Evolutionary conservation across 768 basidiomycete genomes (phyloP).

Genomic region (Gautieria morchelliformis): DNA sequence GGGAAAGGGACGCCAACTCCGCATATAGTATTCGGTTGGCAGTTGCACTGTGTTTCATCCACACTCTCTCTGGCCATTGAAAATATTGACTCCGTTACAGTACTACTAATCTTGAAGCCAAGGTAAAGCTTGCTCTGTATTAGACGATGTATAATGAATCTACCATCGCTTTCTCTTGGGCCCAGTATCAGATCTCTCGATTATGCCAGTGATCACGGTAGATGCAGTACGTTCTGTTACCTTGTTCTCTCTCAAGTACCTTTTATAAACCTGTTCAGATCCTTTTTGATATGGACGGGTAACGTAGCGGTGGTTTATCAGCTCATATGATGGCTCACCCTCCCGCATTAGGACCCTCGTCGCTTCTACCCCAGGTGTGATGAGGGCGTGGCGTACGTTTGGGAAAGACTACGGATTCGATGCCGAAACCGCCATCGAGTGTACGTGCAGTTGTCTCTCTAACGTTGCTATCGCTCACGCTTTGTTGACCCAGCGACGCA

Average conservation of each 20-base stretch:
- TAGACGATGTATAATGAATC: too few relatives aligned
- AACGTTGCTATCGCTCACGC: slow-evolving; percentile 18
- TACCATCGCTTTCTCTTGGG: neutral
- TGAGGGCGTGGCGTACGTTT: slow-evolving; percentile 68
- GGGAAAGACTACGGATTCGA: slow-evolving; percentile 52
- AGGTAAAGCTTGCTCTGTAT: too few relatives aligned
- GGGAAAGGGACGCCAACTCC: neutral
- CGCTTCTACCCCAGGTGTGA: slow-evolving; percentile 80
- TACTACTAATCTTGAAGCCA: too few relatives aligned
- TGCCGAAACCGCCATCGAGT: slow-evolving; percentile 29
- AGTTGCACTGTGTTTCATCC: too few relatives aligned
- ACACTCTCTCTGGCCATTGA: too few relatives aligned
- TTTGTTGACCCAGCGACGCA: slow-evolving; percentile 38
- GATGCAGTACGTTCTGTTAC: slow-evolving; percentile 16
- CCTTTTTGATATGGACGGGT: slow-evolving; percentile 27
- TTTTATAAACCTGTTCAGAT: slow-evolving; percentile 8
- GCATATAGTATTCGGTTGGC: neutral
- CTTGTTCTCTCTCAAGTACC: neutral
- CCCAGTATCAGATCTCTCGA: neutral
- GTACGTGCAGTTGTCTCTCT: slow-evolving; percentile 28
- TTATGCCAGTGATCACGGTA: slow-evolving; percentile 12
- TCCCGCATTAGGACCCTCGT: slow-evolving; percentile 46
- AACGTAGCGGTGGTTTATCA: neutral
- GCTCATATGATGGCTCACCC: slow-evolving; percentile 6
- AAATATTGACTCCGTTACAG: too few relatives aligned